Base-by-base conservation (phyloP, 2,329 filamentous ascomycete species). In the Tothia fuscella region DNA sequence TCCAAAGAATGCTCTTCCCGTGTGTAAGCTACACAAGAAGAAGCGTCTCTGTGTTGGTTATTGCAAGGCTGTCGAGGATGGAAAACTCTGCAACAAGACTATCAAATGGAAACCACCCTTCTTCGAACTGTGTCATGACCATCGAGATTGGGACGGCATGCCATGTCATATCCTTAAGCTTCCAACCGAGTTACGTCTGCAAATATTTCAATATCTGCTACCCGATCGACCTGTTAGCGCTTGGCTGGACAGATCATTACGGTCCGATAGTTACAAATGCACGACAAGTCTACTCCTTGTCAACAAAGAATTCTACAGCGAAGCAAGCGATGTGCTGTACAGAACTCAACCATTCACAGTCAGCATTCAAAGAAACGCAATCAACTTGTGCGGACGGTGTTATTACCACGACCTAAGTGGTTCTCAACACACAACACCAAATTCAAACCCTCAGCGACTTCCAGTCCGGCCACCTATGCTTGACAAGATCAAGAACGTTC, bases 181-280 rank as follows among this genome's bases (percentile, higher is more conserved):
- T 19, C 34, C 41, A 17, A 26, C 28, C 2, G 41, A 43, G 33
- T 22, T 43, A 16, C 34, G 34, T 16, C 21, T 29, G 25, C 14
- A 38, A 10, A 39, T 43, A 14, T 43, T 43, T 25, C 26, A 9
- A 6, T 43, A 43, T 20, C 25, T 43, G 32, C 41, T 43, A 20
- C 41, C 41, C 3, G 34, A 37, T 13, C 20, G 38, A 13, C 41
- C 32, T 16, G 38, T 43, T 16, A 25, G 17, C 7, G 41, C 41
- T 4, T 43, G 32, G 32, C 29, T 25, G 20, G 29, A 33, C 35
- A 22, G 22, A 19, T 30, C 39, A 16, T 35, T 42, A 21, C 39
- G 39, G 12, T 17, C 22, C 12, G 39, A 42, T n/a, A 31, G 31
- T 16, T 19, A 25, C 14, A 26, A 26, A 35, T 42, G 39, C 29